Percentiles rank a stretch among this genome's conserved stretches.
These are phyloP conservation scores for Dendrobium chrysotoxum DNA, from an alignment of 106 monocot genomes.

Conservation along the genomic window DNA sequence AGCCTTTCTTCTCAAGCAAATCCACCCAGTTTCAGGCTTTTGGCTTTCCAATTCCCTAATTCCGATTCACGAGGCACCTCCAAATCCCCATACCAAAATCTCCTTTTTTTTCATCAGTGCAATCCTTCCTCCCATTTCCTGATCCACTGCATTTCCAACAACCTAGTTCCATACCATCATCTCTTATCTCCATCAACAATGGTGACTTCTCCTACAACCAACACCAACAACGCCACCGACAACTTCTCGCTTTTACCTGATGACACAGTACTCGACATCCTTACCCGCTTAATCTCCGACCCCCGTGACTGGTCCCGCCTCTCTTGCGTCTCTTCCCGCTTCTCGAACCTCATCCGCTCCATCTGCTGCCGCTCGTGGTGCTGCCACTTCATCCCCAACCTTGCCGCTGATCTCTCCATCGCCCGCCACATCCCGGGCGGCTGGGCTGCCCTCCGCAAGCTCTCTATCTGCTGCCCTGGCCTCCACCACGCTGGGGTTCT, in stretches of 20 bases:
- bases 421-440: background rate
- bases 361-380: constrained; percentile 10
- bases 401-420: background rate
- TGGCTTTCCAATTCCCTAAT: too few species aligned
- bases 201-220: background rate
- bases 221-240: background rate
- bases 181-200: background rate
- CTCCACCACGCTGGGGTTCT: constrained; percentile 11
- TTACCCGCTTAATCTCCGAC: constrained; percentile 1
- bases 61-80: too few species aligned
- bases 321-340: constrained; percentile 9
- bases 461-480: constrained; percentile 13
- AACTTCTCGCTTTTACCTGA: constrained; percentile 2
- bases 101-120: too few species aligned
- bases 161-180: background rate
- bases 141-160: too few species aligned
- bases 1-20: background rate
- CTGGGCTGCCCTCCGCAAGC: constrained; percentile 9
- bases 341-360: constrained; percentile 1
- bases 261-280: constrained; percentile 3
- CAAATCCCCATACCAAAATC: too few species aligned
- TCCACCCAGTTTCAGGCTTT: too few species aligned
- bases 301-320: constrained; percentile 12
- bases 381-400: background rate
- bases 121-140: too few species aligned